Evolutionary conservation across 495 filamentous ascomycete genomes (phyloP).

Genomic region (Podospora anserina): DNA sequence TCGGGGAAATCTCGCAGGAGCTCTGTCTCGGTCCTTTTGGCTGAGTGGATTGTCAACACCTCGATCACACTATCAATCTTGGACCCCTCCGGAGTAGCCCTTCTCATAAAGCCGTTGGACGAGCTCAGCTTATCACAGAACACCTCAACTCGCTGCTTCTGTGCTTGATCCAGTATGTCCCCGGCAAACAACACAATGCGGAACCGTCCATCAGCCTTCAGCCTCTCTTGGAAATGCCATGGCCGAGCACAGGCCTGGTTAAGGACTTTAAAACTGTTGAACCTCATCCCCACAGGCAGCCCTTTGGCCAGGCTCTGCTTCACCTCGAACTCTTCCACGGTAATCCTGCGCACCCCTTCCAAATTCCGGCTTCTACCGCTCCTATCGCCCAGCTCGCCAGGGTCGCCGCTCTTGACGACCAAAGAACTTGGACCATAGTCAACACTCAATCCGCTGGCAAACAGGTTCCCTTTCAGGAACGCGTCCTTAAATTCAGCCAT

Average conservation of each 20-base stretch:
- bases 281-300: conserved; percentile 46
- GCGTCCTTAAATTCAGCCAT: conserved; percentile 46
- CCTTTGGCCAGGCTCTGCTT: conserved; percentile 24
- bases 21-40: conserved; percentile 48
- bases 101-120: conserved; percentile 36
- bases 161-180: conserved; percentile 43
- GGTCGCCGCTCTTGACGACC: conserved; percentile 26
- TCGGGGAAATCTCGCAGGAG: conserved; percentile 55
- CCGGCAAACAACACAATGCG: conserved; percentile 64
- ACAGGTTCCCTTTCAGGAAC: conserved; percentile 39
- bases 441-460: conserved; percentile 38
- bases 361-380: conserved; percentile 38
- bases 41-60: conserved; percentile 59
- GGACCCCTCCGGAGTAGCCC: conserved; percentile 44
- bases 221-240: conserved; percentile 48
- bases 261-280: conserved; percentile 59
- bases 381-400: conserved; percentile 42
- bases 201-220: conserved; percentile 58
- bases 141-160: conserved; percentile 46
- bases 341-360: conserved; percentile 8
- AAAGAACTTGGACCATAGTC: conserved; percentile 33
- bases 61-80: conserved; percentile 49
- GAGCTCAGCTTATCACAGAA: conserved; percentile 43
- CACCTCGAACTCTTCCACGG: conserved; percentile 22
- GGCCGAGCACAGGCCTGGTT: conserved; percentile 59